Percentiles rank a stretch among this genome's conserved stretches.
Evolutionary conservation across 2,329 filamentous ascomycete species (phyloP).

Genomic region (Penicillium psychrosexuale): DNA sequence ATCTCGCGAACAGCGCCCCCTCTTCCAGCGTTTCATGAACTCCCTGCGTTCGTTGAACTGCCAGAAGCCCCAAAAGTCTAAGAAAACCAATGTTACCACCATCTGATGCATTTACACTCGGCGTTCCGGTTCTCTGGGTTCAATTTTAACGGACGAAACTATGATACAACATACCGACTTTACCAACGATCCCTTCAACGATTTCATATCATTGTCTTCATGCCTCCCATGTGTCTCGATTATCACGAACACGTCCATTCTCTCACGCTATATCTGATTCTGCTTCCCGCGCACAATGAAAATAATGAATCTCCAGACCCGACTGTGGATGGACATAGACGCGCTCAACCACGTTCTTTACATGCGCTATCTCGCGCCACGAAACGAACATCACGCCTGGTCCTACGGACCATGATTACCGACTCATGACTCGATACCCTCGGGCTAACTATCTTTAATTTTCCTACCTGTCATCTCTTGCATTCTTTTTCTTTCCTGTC

Average conservation of each 20-base stretch:
- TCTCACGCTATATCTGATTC: not conserved
- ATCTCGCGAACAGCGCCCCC: constrained; percentile 11
- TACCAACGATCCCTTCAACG: constrained; percentile 13
- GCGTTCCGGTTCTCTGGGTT: constrained; percentile 15
- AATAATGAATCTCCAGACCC: constrained; percentile 12
- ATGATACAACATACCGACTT: constrained; percentile 9
- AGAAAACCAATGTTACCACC: constrained; percentile 16
- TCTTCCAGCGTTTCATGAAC: constrained; percentile 22
- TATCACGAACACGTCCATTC: constrained; percentile 15
- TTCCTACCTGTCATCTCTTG: not conserved
- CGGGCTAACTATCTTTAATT: constrained; percentile 12
- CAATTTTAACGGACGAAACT: not conserved
- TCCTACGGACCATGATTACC: constrained; percentile 1
- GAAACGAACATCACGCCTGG: constrained; percentile 1
- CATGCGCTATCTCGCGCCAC: not conserved
- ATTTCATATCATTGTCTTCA: constrained; percentile 6
- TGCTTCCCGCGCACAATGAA: constrained; percentile 8
- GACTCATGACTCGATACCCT: constrained; percentile 11
- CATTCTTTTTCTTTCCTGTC: not conserved
- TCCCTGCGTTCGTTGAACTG: constrained; percentile 23
- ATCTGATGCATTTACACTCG: constrained; percentile 13
- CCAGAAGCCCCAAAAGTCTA: constrained; percentile 13
- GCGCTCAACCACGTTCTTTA: constrained; percentile 5
- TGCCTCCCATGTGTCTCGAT: constrained; percentile 12
- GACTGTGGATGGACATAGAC: constrained; percentile 5